Base-by-base conservation (phyloP, 2,329 filamentous ascomycete species). In the Cercospora zeina region DNA sequence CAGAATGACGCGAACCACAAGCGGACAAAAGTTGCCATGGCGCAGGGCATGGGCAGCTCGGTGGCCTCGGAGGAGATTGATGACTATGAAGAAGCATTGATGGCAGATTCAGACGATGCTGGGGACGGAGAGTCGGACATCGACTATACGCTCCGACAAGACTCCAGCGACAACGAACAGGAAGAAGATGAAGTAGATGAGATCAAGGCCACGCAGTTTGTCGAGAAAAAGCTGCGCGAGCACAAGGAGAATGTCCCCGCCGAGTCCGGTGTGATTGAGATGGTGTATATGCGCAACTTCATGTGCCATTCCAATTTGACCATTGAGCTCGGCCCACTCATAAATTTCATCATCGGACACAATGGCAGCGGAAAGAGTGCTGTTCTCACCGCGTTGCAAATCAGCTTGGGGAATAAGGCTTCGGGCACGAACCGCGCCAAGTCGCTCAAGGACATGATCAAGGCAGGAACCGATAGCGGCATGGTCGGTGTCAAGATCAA, bases 361-460 rank as follows among this genome's bases (percentile, higher is more conserved):
- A 99, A 99, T 73, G 95, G 95, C 33, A 97, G 93, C 73, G 95
- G 95, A 36, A 99, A 99, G 79, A 99, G 95, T 75, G 95, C 95
- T 2, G 89, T 97, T 13, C 79, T 99, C 30, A 97, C 95, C 0
- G 95, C 92, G 4, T 85, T 99, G 67, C 96, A 92, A 0, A 82
- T 99, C 34, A 97, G 95, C 72, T 82, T 99, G n/a, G 95, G 95
- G 63, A 93, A 90, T 19, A 97, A 97, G 76, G 93, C 95, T 1
- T 91, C 91, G 59, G 86, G 90, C 14, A 97, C 95, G 3, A 97
- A 97, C 72, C 89, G 95, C 66, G 95, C 92, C 39, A 89, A 90
- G 56, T 96, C 89, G 70, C 79, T 99, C 27, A 96, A 96, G 76
- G 90, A 85, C 62, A 89, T 97, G 72, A 91, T 99, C 76, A 97